These are phyloP conservation scores for Sporodiniella umbellata DNA, from an alignment of 371 early-diverging fungal species.

Conservation along the genomic window DNA sequence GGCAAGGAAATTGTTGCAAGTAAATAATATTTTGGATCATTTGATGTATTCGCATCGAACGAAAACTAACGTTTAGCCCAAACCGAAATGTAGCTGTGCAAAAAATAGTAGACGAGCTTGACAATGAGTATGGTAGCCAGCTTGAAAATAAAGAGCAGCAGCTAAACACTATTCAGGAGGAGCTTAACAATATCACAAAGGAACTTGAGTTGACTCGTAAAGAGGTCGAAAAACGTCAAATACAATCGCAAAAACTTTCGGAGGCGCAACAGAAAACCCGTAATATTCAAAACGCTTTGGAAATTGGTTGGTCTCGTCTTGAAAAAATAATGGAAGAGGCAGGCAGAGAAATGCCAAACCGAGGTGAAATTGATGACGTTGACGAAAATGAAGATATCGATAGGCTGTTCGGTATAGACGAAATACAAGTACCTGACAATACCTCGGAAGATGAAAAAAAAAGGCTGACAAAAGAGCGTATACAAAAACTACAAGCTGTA, in stretches of 20 bases:
- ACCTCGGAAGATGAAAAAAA: conserved; percentile 13
- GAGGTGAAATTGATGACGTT: conserved; percentile 13
- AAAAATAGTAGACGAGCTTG: conserved; percentile 67
- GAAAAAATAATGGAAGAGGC: conserved; percentile 16
- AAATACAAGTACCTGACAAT: conserved; percentile 2
- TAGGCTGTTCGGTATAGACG: conserved; percentile 9
- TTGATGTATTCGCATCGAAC: too few relatives aligned
- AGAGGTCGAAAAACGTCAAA: conserved; percentile 51
- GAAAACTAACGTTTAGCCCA: too few relatives aligned
- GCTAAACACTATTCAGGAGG: conserved; percentile 55
- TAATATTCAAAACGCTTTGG: conserved; percentile 46
- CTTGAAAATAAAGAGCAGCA: conserved; percentile 59
- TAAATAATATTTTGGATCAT: conserved; percentile 19
- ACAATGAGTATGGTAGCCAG: conserved; percentile 62
- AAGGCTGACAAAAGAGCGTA: conserved; percentile 22
- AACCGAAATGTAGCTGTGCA: conserved; percentile 74
- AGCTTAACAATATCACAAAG: conserved; percentile 56
- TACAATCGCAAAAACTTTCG: conserved; percentile 49
- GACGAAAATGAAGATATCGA: conserved; percentile 28
- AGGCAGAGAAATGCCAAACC: conserved; percentile 4
- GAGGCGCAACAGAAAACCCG: conserved; percentile 54
- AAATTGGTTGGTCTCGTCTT: conserved; percentile 22
- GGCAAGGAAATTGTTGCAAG: conserved; percentile 55
- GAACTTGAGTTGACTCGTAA: conserved; percentile 68
- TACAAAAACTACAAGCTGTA: conserved; percentile 34